Evolutionary conservation across 176 grass and related monocot genomes (phyloP), one percentile per base, ranked within the genome.

Genomic region (Carex littledalei): DNA sequence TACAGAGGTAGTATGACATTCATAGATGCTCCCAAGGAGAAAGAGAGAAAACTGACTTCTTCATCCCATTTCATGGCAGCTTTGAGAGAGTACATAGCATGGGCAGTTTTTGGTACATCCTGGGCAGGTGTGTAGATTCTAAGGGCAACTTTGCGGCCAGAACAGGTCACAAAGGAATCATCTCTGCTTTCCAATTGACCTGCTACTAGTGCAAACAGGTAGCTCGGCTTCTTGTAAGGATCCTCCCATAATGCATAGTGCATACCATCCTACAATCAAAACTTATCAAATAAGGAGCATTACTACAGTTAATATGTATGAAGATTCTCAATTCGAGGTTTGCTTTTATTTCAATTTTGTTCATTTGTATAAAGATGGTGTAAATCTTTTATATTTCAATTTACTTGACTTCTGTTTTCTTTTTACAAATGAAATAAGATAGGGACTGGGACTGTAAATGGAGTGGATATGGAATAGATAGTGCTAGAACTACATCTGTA

Each of bases 71-170:
- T 92, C 96, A 99, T 99, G 77, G 96, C 96, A 89, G 94, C 93
- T 88, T 99, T 99, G 82, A 99, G 96, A 89, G 96, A 99, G 90
- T 94, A 94, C 96, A 99, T 99, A 63, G 96, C 96, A 95, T 99
- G 96, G 7, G 69, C 90, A 63, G 96, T 99, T 94, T 95, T 99
- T 55, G 91, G 87, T 57, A 99, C 92, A 91, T 99, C 96, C 83
- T 99, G 91, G n/a, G 81, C 85, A 86, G 96, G 96, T 80, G 96
- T 95, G 93, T 93, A 99, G 81, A 99, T 99, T 86, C 66, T 86
- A 71, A 99, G 87, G 43, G 87, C 77, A 64, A 99, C 93, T 58
- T 94, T 95, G 39, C 90, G 89, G n/a, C 91, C 93, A 47, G 96
- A 95, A 86, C 89, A 84, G 26, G 96, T 99, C 62, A 92, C 81